A percentile compares a stretch with the other conserved stretches of the same genome.
Evolutionary conservation across 495 filamentous ascomycete genomes (phyloP).

Genomic region (Baudoinia panamericana): DNA sequence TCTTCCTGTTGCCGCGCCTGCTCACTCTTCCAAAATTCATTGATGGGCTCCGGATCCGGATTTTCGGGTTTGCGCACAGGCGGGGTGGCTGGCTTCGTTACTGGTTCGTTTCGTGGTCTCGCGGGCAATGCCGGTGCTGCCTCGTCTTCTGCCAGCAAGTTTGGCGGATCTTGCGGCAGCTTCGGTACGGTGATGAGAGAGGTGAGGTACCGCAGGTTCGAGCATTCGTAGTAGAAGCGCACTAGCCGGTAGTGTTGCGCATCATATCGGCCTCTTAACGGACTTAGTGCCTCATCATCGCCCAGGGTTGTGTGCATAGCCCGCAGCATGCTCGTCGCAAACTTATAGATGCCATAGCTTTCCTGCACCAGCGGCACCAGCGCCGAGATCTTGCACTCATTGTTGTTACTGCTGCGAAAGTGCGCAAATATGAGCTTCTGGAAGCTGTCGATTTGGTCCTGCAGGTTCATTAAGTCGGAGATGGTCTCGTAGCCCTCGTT

Average conservation of each 20-base stretch:
- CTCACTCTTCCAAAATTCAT: constrained; percentile 95
- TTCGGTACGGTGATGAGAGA: constrained; percentile 93
- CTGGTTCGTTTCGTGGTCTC: constrained; percentile 51
- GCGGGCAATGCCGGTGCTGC: constrained; percentile 58
- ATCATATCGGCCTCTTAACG: constrained; percentile 75
- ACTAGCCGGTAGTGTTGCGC: constrained; percentile 91
- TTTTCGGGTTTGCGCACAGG: constrained; percentile 45
- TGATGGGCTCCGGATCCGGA: constrained; percentile 81
- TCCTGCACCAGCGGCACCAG: constrained; percentile 89
- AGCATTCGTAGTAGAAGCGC: constrained; percentile 98
- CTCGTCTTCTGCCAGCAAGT: constrained; percentile 63
- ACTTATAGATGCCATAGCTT: constrained; percentile 74
- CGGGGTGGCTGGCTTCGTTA: constrained; percentile 52
- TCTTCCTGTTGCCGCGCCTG: constrained; percentile 80
- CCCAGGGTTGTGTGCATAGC: constrained; percentile 97
- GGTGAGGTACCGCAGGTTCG: constrained; percentile 88
- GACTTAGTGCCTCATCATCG: constrained; percentile 88
- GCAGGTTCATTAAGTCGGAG: constrained; percentile 85
- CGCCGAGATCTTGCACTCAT: constrained; percentile 90
- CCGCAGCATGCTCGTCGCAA: constrained; percentile 35
- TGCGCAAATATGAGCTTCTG: constrained; percentile 97
- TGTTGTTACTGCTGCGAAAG: constrained; percentile 79
- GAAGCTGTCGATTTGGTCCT: constrained; percentile 96
- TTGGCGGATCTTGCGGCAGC: constrained; percentile 82
- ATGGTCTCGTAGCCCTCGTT: constrained; percentile 99